Percentiles rank a stretch among this genome's conserved stretches.
These are phyloP conservation scores for Solanum corneliomulleri DNA, from an alignment of 257 asterid genomes.

Conservation along the genomic window DNA sequence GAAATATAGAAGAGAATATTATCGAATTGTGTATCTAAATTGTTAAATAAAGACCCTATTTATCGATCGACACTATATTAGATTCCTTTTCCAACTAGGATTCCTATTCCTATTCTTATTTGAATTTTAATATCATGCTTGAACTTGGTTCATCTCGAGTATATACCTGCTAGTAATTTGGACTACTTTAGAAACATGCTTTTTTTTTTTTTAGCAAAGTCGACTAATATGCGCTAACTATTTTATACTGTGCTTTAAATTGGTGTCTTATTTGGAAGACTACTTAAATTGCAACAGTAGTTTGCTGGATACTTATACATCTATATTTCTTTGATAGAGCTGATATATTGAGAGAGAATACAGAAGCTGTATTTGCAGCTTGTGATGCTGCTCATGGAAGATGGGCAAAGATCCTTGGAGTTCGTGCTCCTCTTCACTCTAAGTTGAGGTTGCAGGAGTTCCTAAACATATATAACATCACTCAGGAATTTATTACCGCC, in stretches of 20 bases:
- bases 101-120: too few species aligned
- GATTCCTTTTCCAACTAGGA: too few species aligned
- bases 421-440: conserved; percentile 86
- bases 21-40: too few species aligned
- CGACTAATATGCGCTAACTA: not conserved
- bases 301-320: not conserved
- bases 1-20: too few species aligned
- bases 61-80: too few species aligned
- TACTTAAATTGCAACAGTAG: not conserved
- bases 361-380: conserved; percentile 96
- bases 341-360: conserved; percentile 88
- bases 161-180: not conserved
- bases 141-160: not conserved
- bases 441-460: conserved; percentile 84
- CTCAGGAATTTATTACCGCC: conserved; percentile 82
- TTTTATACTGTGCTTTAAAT: not conserved
- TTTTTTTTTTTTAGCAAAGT: not conserved
- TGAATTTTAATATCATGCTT: not conserved
- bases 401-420: conserved; percentile 98
- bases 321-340: conserved; percentile 41
- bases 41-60: too few species aligned
- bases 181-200: not conserved
- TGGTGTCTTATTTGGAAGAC: not conserved
- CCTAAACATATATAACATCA: conserved; percentile 66
- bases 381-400: conserved; percentile 99